These are phyloP conservation scores for Clonostachys solani DNA, from an alignment of 2,329 filamentous ascomycete genomes.

Conservation along the genomic window DNA sequence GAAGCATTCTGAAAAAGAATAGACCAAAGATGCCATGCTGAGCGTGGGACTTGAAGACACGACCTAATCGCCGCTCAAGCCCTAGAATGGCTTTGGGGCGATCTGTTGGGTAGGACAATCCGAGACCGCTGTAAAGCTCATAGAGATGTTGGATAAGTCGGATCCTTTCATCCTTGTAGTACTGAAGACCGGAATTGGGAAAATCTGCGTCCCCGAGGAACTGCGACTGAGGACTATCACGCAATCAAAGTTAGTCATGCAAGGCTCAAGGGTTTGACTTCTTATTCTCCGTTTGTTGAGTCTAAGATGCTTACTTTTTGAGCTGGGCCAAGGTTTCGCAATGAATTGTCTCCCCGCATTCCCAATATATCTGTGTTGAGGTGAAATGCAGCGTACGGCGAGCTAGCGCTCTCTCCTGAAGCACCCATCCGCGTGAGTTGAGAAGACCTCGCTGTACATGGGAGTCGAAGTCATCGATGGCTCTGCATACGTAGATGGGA, in stretches of 20 bases:
- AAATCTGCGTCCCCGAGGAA: neutral
- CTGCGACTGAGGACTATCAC: neutral
- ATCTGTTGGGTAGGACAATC: neutral
- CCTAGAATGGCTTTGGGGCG: neutral
- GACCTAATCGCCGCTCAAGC: neutral
- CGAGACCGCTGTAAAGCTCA: neutral
- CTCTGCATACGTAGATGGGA: neutral
- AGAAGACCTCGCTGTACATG: neutral
- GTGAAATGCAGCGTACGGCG: neutral
- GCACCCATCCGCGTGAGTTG: neutral
- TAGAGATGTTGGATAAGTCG: neutral
- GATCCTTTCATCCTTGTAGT: neutral
- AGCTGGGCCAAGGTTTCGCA: neutral
- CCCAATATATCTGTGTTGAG: neutral
- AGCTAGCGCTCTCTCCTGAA: neutral
- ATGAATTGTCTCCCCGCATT: neutral
- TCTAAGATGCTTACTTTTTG: neutral
- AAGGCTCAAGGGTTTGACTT: too few species aligned
- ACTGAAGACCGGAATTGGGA: neutral
- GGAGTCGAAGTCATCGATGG: neutral
- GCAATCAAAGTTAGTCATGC: too few species aligned
- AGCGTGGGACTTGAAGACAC: neutral
- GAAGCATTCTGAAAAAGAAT: neutral
- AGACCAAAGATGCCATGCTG: neutral
- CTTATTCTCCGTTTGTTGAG: too few species aligned